A percentile compares a stretch with the other conserved stretches of the same genome.
Evolutionary conservation across 176 grass and related monocot genomes (phyloP).

Genomic region (Oryza coarctata): DNA sequence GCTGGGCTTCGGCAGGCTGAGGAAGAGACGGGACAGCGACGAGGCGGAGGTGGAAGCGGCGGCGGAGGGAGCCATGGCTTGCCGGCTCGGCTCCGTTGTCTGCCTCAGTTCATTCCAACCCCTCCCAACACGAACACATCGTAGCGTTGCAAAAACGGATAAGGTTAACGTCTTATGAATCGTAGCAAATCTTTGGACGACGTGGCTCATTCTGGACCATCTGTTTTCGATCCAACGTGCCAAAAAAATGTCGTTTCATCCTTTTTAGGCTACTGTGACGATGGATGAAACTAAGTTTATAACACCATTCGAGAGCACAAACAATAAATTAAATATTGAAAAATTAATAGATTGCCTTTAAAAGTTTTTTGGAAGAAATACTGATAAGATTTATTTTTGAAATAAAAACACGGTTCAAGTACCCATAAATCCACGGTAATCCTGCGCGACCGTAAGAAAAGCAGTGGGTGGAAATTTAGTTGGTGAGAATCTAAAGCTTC

Average conservation of each 20-base stretch:
- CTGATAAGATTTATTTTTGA: too few relatives aligned
- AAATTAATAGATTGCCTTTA: too few relatives aligned
- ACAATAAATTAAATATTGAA: too few relatives aligned
- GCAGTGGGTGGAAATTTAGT: too few relatives aligned
- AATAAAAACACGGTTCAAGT: too few relatives aligned
- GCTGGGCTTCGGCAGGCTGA: slow-evolving; percentile 34
- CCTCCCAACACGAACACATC: not conserved
- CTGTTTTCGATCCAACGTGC: not conserved
- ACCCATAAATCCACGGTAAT: too few relatives aligned
- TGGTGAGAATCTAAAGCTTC: too few relatives aligned
- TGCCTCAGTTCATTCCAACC: not conserved
- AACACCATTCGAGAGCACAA: too few relatives aligned
- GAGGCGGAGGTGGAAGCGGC: slow-evolving; percentile 28
- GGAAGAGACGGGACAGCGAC: slow-evolving; percentile 35
- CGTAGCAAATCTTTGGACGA: not conserved
- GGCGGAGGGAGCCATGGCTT: slow-evolving; percentile 48
- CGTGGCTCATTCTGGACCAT: not conserved
- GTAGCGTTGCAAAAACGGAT: not conserved
- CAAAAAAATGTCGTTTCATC: not conserved
- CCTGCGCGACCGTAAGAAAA: too few relatives aligned
- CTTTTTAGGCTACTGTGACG: too few relatives aligned
- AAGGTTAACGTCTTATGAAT: not conserved
- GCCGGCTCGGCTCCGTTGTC: not conserved
- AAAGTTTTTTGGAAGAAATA: too few relatives aligned
- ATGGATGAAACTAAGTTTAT: too few relatives aligned